phyloP scores from a whole-genome alignment of 495 filamentous ascomycete species.

The Penicillium longicatenatum region DNA sequence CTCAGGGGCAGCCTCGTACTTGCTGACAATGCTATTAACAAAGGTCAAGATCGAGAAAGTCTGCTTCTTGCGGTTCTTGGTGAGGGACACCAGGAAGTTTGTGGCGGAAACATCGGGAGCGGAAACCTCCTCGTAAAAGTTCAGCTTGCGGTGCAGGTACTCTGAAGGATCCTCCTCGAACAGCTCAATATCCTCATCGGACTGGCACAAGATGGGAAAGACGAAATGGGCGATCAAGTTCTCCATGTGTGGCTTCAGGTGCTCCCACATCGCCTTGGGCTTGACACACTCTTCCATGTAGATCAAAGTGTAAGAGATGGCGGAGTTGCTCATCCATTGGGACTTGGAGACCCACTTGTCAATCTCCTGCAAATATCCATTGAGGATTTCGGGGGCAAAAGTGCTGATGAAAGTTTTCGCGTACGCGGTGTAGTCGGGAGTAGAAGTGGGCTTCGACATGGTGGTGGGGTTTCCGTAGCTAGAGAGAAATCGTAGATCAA shows the following conservation, averaged over 20 bases:
- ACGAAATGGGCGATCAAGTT: conserved; percentile 90
- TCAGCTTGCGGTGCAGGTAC: conserved; percentile 94
- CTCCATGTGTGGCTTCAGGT: conserved; percentile 89
- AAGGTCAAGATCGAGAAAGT: conserved; percentile 92
- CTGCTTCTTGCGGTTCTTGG: conserved; percentile 92
- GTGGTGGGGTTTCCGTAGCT: conserved; percentile 87
- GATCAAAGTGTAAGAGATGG: conserved; percentile 85
- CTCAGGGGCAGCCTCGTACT: conserved; percentile 80
- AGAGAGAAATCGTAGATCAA: conserved; percentile 15
- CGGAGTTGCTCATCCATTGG: conserved; percentile 92
- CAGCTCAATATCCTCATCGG: conserved; percentile 88
- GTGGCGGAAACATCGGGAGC: conserved; percentile 95
- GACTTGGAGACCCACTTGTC: conserved; percentile 96
- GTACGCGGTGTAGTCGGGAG: conserved; percentile 71
- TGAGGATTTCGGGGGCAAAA: conserved; percentile 93
- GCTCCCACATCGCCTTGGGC: conserved; percentile 93
- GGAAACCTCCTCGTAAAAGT: conserved; percentile 96
- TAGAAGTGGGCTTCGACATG: conserved; percentile 65
- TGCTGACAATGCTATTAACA: conserved; percentile 89
- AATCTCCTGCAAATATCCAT: conserved; percentile 87
- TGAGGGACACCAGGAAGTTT: conserved; percentile 92
- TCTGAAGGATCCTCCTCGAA: conserved; percentile 94
- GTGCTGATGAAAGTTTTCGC: conserved; percentile 87
- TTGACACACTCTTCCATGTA: conserved; percentile 98
- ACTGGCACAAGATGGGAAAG: conserved; percentile 92